Base-by-base conservation (phyloP, 352 stramenopile genomes). In the Aphanomyces cochlioides region DNA sequence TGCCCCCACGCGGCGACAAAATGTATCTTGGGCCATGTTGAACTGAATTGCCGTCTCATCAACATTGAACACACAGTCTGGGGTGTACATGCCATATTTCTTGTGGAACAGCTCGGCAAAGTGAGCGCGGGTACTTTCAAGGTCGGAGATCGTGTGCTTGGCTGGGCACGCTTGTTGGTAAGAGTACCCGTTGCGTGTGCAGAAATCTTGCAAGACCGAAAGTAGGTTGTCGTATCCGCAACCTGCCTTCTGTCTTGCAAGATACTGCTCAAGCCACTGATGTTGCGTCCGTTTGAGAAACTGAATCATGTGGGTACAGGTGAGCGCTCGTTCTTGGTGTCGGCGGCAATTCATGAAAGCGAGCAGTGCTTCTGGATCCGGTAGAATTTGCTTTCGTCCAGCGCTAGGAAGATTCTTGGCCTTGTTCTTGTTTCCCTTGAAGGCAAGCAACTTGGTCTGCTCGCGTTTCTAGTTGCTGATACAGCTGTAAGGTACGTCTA, bases 21-120 rank as follows among this genome's bases (percentile, higher is more conserved):
- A 53, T 53, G 45, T 53, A 53, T 53, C 45, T 53, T 53, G 50
- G 28, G 50, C n/a, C 50, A 58, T 58, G n/a, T 58, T 34, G n/a
- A 38, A 58, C n/a, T 58, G n/a, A 34, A 58, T 38, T 1, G n/a
- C 50, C 8, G 50, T 58, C n/a, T 58, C 50, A 19, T 58, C 50
- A 0, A 58, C 50, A 34, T 58, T 58, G 50, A 38, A 58, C 28
- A 2, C 28, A 28, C 28, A 2, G 2, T 28, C 28, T 28, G 28
- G 28, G 28, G 28, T 28, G 28, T 28, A 28, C 28, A 28, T 28
- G 28, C 28, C 28, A 28, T 28, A 28, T 28, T 28, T 28, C 28
- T 28, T 28, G 28, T 28, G 28, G 2, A 28, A 28, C 28, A 28
- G 28, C 28, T 28, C 28, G 28, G 28, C 28, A 28, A 28, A n/a